Evolutionary conservation across 2,329 filamentous ascomycete species (phyloP), one percentile per base, ranked within the genome.

Genomic region (Diaporthe caulivora): DNA sequence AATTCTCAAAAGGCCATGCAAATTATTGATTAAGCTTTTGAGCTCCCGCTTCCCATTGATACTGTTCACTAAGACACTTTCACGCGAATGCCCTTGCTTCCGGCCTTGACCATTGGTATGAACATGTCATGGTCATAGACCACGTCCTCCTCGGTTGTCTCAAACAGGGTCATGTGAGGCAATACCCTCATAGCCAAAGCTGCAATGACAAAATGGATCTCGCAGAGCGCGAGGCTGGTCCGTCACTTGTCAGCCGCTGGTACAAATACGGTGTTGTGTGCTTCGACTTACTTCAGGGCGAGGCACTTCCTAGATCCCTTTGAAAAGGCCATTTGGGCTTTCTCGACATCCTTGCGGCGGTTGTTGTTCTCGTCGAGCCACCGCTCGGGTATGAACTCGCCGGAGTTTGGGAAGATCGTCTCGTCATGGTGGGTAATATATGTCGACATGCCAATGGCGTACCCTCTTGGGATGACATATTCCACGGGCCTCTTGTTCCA

Each of bases 381-480:
- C 24, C 77, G 64, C 55, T 78, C 76, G 9, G 77, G 77, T 17
- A 34, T 40, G 72, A 77, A 78, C 51, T 40, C 51, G 31, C 67
- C 37, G 10, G 76, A 73, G 10, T 75, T 70, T 2, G 74, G 74
- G 55, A 76, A 77, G 17, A 77, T 34, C 5, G 31, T 37, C 37
- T 75, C 68, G 58, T 78, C 73, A 10, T 73, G 70, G 62, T 75
- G 72, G 21, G 72, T 73, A 60, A 76, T 68, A 58, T 74, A 77
- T 0, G 76, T 68, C 1, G 72, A 73, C 75, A 75, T 76, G 6
- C 74, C 73, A 1, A 77, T 67, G 17, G 77, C 74, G 1, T 71
- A 72, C 29, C 77, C 76, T n/a, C 73, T 70, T 7, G 77, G 78
- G 40, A 79, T 75, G 7, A 70, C 42, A 31, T 75, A 74, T 18